Conservation (phyloP, 2,329 filamentous ascomycete species). For the Seiridium unicorne region DNA sequence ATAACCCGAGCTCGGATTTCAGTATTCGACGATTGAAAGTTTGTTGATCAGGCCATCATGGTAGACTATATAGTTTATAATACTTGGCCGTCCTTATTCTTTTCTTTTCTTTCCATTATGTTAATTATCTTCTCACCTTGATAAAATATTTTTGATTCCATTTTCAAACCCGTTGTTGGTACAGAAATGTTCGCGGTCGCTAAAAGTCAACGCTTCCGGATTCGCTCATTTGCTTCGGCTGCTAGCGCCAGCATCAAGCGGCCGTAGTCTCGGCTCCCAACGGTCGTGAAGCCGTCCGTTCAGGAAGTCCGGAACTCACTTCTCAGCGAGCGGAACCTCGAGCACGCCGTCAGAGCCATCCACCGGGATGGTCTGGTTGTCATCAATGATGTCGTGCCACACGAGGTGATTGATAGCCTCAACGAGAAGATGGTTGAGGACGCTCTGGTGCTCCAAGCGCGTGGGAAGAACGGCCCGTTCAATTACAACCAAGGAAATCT, state of each 20-base stretch:
- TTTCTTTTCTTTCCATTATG: no score
- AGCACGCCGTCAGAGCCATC: constrained; percentile 50
- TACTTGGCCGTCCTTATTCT: no score
- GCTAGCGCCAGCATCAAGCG: background rate
- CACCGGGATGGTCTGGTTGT: constrained; percentile 57
- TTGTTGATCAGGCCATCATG: no score
- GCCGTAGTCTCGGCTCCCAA: background rate
- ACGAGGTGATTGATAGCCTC: constrained; percentile 49
- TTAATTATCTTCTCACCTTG: no score
- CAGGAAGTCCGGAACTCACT: background rate
- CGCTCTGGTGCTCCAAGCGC: constrained; percentile 46
- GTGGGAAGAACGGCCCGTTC: constrained; percentile 54
- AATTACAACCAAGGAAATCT: constrained; percentile 64
- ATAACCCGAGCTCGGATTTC: no score
- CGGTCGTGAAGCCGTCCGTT: background rate
- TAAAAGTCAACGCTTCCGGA: background rate
- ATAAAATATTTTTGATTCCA: no score
- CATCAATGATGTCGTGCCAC: constrained; percentile 49
- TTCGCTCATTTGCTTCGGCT: background rate
- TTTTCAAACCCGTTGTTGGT: no score
- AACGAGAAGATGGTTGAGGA: constrained; percentile 61
- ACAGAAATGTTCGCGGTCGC: no score
- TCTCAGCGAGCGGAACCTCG: constrained; percentile 50
- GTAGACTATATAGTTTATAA: no score
- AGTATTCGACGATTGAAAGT: no score